phyloP scores from a whole-genome alignment of 2,329 filamentous ascomycete species.

The Exophiala sp. region DNA sequence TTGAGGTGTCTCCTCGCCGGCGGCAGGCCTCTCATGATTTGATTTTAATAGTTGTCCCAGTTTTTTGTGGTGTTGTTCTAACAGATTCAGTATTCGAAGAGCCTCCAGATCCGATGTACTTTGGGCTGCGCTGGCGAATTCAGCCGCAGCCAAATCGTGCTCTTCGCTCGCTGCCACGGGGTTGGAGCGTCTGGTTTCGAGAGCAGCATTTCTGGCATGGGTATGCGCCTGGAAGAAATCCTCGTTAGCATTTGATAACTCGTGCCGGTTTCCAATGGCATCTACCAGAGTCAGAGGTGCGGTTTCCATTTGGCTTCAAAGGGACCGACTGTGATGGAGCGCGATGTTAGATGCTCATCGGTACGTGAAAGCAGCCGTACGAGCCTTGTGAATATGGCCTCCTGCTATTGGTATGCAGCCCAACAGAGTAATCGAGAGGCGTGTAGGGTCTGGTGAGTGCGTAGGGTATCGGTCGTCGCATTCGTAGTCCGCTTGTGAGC shows the following conservation, averaged over 20 bases:
- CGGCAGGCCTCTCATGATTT: constrained; percentile 50
- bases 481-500: no score
- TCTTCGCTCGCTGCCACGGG: constrained; percentile 79
- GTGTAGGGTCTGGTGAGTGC: no score
- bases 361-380: not conserved
- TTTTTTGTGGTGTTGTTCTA: constrained; percentile 80
- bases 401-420: no score
- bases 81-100: constrained; percentile 71
- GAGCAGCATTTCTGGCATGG: constrained; percentile 76
- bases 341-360: not conserved
- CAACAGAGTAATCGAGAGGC: no score
- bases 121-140: constrained; percentile 78
- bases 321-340: not conserved
- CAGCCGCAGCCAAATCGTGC: constrained; percentile 78
- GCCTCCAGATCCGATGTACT: constrained; percentile 67
- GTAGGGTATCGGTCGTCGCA: no score
- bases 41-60: constrained; percentile 76
- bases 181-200: constrained; percentile 61
- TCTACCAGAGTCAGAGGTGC: constrained; percentile 61
- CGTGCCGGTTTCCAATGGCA: constrained; percentile 4
- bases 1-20: not conserved
- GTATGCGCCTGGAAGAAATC: constrained; percentile 65
- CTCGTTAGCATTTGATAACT: constrained; percentile 9
- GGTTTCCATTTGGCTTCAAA: constrained; percentile 54
- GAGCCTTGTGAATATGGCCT: no score